Evolutionary conservation across 2,329 filamentous ascomycete species (phyloP).

Genomic region (Nigrospora osmanthi): DNA sequence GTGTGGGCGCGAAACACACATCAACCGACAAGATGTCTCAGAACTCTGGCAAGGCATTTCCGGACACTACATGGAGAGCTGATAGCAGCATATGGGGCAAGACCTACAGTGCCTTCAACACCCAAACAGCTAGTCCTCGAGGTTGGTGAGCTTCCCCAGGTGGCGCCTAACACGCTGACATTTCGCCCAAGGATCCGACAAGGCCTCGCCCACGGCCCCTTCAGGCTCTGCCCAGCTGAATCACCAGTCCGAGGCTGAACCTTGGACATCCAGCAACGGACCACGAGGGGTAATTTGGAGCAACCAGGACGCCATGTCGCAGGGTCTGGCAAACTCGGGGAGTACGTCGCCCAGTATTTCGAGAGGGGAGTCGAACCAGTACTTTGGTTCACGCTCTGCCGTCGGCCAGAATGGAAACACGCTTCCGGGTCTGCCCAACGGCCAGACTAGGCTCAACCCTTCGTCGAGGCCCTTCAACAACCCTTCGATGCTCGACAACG

Average conservation of each 20-base stretch:
- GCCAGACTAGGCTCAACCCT: constrained; percentile 34
- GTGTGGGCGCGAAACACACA: background rate
- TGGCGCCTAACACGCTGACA: constrained; percentile 6
- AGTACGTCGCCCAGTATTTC: constrained; percentile 52
- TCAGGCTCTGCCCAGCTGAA: constrained; percentile 64
- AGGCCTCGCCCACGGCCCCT: constrained; percentile 40
- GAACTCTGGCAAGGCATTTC: background rate
- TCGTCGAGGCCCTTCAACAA: constrained; percentile 34
- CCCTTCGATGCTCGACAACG: constrained; percentile 27
- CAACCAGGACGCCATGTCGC: constrained; percentile 32
- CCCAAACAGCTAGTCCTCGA: constrained; percentile 30
- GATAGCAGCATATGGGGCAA: constrained; percentile 1
- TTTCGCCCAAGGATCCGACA: constrained; percentile 25
- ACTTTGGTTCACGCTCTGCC: constrained; percentile 37
- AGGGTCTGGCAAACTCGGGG: constrained; percentile 35
- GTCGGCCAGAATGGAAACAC: constrained; percentile 30
- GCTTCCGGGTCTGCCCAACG: constrained; percentile 24
- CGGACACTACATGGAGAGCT: background rate
- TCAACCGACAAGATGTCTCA: constrained; percentile 1
- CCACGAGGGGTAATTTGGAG: constrained; percentile 51
- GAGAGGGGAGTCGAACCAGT: constrained; percentile 27
- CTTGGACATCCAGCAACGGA: constrained; percentile 36
- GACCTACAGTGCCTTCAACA: constrained; percentile 1
- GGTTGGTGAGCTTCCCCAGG: constrained; percentile 30
- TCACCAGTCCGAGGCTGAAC: constrained; percentile 60